Evolutionary conservation across 2,329 filamentous ascomycete genomes (phyloP).

Genomic region (Helotiales sp.): DNA sequence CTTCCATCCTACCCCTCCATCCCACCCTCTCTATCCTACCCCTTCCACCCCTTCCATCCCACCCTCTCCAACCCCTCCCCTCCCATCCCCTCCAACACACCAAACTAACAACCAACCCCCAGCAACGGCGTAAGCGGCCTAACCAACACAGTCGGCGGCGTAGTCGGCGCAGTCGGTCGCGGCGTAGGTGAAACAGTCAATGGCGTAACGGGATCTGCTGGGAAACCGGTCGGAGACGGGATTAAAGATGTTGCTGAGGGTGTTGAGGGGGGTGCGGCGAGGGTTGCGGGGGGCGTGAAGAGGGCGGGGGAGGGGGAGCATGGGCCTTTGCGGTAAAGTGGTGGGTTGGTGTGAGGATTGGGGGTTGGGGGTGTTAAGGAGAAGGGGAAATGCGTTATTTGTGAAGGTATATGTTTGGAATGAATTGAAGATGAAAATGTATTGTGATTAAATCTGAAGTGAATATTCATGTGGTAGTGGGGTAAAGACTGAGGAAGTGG

Average conservation of each 20-base stretch:
- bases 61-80: no score
- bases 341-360: background rate
- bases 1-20: background rate
- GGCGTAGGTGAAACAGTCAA: conserved; percentile 29
- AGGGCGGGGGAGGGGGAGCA: conserved; percentile 27
- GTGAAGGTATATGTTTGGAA: background rate
- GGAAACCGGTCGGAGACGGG: conserved; percentile 28
- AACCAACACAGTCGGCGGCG: conserved; percentile 25
- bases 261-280: conserved; percentile 25
- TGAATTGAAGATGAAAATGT: background rate
- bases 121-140: conserved; percentile 25
- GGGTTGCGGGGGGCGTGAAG: conserved; percentile 26
- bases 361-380: background rate
- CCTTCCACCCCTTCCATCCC: background rate
- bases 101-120: background rate
- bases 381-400: background rate
- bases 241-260: conserved; percentile 27
- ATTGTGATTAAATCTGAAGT: no score
- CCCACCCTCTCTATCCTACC: background rate
- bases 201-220: conserved; percentile 23
- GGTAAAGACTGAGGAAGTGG: no score
- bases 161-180: conserved; percentile 26
- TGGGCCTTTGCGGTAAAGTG: conserved; percentile 10
- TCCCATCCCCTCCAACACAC: background rate
- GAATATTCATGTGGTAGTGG: no score